These are phyloP conservation scores for Xerocomus spinulosus DNA, from an alignment of 768 basidiomycete genomes.

Conservation along the genomic window DNA sequence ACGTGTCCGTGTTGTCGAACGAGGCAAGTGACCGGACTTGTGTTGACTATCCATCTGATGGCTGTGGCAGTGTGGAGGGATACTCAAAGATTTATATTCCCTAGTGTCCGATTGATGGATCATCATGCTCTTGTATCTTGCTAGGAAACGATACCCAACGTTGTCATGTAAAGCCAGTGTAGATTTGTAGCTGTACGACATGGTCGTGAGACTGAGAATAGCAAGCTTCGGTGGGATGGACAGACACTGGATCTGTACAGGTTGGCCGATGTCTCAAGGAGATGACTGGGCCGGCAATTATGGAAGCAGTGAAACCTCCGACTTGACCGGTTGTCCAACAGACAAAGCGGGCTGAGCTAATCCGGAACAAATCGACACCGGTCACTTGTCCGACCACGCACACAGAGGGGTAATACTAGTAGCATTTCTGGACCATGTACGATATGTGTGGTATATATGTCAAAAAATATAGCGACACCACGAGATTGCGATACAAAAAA, in stretches of 20 bases:
- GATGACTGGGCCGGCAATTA: background rate
- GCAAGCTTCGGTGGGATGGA: no score
- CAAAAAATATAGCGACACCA: slow-evolving; percentile 35
- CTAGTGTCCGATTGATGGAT: slow-evolving; percentile 7
- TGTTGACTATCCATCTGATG: slow-evolving; percentile 2
- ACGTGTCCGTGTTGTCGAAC: slow-evolving; percentile 49
- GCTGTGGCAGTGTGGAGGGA: slow-evolving; percentile 27
- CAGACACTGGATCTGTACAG: no score
- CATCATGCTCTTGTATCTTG: background rate
- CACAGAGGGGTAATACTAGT: background rate
- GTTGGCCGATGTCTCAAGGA: no score
- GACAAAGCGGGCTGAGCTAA: background rate
- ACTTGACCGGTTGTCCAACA: slow-evolving; percentile 1
- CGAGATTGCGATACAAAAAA: slow-evolving; percentile 2
- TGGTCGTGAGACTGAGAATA: background rate
- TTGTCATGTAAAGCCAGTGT: background rate
- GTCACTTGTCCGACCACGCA: no score
- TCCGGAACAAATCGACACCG: background rate
- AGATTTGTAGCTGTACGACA: background rate
- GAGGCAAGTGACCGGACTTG: slow-evolving; percentile 31
- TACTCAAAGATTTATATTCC: slow-evolving; percentile 35
- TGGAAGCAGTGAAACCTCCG: slow-evolving; percentile 1
- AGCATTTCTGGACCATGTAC: no score
- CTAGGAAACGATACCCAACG: background rate
- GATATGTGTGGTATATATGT: slow-evolving; percentile 31